Percentiles rank a stretch among this genome's conserved stretches.
Evolutionary conservation across 257 asterid species (phyloP).

Genomic region (Nyctanthes arbortristis): DNA sequence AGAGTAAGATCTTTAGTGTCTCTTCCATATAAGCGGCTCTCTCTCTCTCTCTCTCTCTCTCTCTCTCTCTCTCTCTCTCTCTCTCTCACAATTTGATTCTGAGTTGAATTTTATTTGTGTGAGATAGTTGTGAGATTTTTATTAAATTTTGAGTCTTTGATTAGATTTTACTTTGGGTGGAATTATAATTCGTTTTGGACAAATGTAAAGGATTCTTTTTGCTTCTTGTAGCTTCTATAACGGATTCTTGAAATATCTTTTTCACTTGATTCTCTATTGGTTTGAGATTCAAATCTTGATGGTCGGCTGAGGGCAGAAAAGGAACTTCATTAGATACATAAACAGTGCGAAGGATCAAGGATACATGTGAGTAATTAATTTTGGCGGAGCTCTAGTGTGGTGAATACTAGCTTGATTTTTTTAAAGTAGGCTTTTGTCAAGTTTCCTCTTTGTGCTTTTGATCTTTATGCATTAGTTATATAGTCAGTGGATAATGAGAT

Average conservation of each 20-base stretch:
- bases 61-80: too few species aligned
- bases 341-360: not conserved
- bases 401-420: not conserved
- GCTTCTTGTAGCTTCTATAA: not conserved
- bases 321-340: not conserved
- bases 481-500: not conserved
- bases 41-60: too few species aligned
- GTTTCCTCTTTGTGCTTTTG: not conserved
- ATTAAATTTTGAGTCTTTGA: not conserved
- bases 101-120: too few species aligned
- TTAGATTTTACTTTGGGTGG: not conserved
- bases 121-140: not conserved
- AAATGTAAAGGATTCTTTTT: not conserved
- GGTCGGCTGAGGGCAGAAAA: not conserved
- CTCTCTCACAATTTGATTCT: too few species aligned
- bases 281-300: not conserved
- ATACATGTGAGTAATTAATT: not conserved
- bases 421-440: not conserved
- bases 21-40: too few species aligned
- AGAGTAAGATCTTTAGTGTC: too few species aligned
- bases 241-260: not conserved
- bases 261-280: not conserved
- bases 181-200: not conserved
- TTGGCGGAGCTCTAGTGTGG: not conserved
- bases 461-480: not conserved